Evolutionary conservation across 2,329 filamentous ascomycete genomes (phyloP), one percentile per base, ranked within the genome.

Genomic region (Phaeosphaeriaceae sp.): DNA sequence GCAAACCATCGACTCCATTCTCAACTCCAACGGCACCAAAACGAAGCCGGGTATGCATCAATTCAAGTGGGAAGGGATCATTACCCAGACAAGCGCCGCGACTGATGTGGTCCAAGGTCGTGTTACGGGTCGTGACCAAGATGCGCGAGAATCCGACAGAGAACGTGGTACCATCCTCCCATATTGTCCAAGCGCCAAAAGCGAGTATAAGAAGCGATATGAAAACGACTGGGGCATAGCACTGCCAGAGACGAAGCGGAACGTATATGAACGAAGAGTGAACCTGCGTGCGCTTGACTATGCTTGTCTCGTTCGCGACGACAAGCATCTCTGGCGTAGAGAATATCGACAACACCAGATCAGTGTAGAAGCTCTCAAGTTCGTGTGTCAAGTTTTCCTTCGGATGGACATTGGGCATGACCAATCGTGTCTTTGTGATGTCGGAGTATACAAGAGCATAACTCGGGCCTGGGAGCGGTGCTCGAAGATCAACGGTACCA

Each of bases 321-420:
- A 69, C 58, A 11, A 75, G 54, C 63, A 77, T 69, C 19, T 73
- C 64, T 1, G 77, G 77, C 21, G 67, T 63, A 1, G 73, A 73
- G 33, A 77, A 70, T 2, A 77, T 60, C 1, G 75, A 74, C 3
- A 78, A 61, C 0, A 78, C 61, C 58, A 77, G 68, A 46, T 75
- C 68, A 2, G 70, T 62, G 54, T 76, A 76, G 54, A 76, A 70
- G 5, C 51, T 31, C 42, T 75, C 68, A 7, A 76, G 55, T 7
- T 65, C 62, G 79, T 69, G 20, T 83, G 69, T 20, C 73, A 73
- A 1, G 81, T 83, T 57, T 65, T 63, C 79, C 69, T 21, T 83
- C 69, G 2, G 84, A 69, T 19, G 74, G 73, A 1, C 31, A 36
- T 36, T 36, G 7, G 31, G 31, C 31, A 36, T 36, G 31, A 36